Evolutionary conservation across 768 basidiomycete species (phyloP).

Genomic region (Tulasnella sp.): DNA sequence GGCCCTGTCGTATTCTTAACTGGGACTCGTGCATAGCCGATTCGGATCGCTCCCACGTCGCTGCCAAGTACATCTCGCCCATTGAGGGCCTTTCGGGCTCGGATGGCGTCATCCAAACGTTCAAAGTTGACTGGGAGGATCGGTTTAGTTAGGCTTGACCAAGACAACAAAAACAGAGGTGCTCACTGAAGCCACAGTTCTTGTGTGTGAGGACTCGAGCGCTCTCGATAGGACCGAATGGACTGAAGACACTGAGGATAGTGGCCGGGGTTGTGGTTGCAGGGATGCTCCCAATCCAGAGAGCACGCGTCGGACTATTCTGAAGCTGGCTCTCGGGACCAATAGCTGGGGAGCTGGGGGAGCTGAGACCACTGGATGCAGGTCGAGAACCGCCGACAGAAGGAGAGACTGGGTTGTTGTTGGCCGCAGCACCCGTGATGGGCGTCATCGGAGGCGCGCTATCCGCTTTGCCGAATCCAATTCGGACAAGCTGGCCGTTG

Average conservation of each 20-base stretch:
- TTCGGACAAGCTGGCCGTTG: constrained; percentile 92
- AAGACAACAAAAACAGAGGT: constrained; percentile 7
- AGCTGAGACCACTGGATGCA: constrained; percentile 41
- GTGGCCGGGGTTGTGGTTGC: constrained; percentile 92
- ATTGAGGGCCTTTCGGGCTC: constrained; percentile 92
- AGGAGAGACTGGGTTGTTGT: constrained; percentile 56
- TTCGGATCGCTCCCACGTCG: constrained; percentile 94
- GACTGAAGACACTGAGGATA: constrained; percentile 92
- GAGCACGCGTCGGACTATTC: constrained; percentile 85
- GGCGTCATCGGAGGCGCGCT: constrained; percentile 84
- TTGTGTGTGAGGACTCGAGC: constrained; percentile 95
- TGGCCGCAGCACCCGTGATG: constrained; percentile 64
- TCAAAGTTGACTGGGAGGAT: constrained; percentile 81
- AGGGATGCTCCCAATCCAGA: constrained; percentile 98
- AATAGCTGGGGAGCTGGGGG: constrained; percentile 31
- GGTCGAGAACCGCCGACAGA: constrained; percentile 40
- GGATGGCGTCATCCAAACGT: constrained; percentile 91
- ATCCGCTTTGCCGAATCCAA: constrained; percentile 97
- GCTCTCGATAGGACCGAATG: constrained; percentile 96
- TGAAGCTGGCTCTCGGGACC: constrained; percentile 70
- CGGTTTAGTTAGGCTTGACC: neutral
- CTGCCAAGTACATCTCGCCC: constrained; percentile 93
- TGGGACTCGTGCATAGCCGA: constrained; percentile 95
- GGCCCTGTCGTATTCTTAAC: constrained; percentile 74
- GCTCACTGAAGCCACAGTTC: constrained; percentile 87